Base-by-base conservation (phyloP, 805 yeast species). In the Yamadazyma phyllophila region DNA sequence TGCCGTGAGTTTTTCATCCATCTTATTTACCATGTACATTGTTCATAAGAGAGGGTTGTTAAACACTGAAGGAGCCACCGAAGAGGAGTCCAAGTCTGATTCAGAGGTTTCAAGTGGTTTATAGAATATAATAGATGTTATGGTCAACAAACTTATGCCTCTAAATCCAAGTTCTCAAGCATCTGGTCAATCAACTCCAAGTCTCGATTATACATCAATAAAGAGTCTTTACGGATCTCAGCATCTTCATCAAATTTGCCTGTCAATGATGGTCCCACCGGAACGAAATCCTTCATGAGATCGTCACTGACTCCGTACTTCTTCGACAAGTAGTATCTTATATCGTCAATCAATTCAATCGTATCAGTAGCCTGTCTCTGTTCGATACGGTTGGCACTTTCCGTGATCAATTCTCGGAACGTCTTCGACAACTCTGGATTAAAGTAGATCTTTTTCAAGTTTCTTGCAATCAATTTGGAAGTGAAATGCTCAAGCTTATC, bases 271-370 rank as follows among this genome's bases (percentile, higher is more conserved):
- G 46, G 41, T 9, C 59, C 57, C 27, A 53, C 44, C 2, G 63
- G 60, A 34, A 57, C 61, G 41, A 62, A 59, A 34, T 61, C 65
- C 24, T 52, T 48, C 16, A 48, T 37, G n/a, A 55, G 51, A 10
- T 57, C 63, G 32, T 59, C 65, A 44, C 50, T 49, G 6, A 66
- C 62, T 1, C 59, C 59, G 44, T 69, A 62, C 52, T 66, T 67
- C 54, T 73, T 69, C 10, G 67, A 56, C 38, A 87, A 61, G 51
- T 81, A 83, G 60, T 75, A 87, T 51, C 90, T 69, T 9, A 87
- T 82, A 64, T 86, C 95, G 62, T 86, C 96, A 24, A 87, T 70
- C 53, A 87, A 66, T 55, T 87, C 96, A 57, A 87, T 83, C 1
- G 92, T 83, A 64, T 87, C 96, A 0, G 86, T 83, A 48, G 81